Evolutionary conservation across 2,329 filamentous ascomycete species (phyloP), one percentile per base, ranked within the genome.

Genomic region (Colletotrichum incanum): DNA sequence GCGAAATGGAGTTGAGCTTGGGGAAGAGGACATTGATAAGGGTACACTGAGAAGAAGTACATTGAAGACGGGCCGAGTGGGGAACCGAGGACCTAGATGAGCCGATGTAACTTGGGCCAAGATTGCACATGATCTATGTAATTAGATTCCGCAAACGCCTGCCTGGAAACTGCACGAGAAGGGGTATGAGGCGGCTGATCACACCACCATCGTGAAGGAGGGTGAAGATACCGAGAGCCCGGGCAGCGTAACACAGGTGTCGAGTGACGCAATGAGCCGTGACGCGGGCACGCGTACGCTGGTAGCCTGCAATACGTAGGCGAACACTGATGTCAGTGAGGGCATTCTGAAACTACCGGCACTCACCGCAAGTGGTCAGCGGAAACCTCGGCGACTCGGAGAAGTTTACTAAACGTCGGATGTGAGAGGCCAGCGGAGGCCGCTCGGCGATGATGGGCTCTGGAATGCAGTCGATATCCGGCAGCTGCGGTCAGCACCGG

Each of bases 371-470:
- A 41, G 58, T 63, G 65, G 68, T 68, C 49, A 63, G 58, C 45
- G 28, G 18, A 18, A 39, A 41, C 12, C 9, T n/a, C 58, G 34
- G 58, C 37, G 26, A 37, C 18, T 16, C 16, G 23, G 7, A 9
- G 39, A 23, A 5, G 16, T 58, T 20, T n/a, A 7, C 5, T 49
- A 4, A 16, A 14, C 18, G 28, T 26, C 26, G 26, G 6, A 18
- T n/a, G 61, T 16, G n/a, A 45, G 50, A 67, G 56, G 28, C 59
- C 43, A 71, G 68, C 58, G 43, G 65, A 58, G 11, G 26, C 41
- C 31, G 26, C 37, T 23, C 37, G 47, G 43, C 20, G 28, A 59
- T 45, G 37, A 6, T 18, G 31, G 49, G 31, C 5, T 41, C 8
- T 28, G 60, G 6, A 12, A 52, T 50, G 26, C 34, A 63, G n/a